Percentiles rank a stretch among this genome's conserved stretches.
Conservation (phyloP, 139 green algal species). For the Ettlia oleoabundans region DNA sequence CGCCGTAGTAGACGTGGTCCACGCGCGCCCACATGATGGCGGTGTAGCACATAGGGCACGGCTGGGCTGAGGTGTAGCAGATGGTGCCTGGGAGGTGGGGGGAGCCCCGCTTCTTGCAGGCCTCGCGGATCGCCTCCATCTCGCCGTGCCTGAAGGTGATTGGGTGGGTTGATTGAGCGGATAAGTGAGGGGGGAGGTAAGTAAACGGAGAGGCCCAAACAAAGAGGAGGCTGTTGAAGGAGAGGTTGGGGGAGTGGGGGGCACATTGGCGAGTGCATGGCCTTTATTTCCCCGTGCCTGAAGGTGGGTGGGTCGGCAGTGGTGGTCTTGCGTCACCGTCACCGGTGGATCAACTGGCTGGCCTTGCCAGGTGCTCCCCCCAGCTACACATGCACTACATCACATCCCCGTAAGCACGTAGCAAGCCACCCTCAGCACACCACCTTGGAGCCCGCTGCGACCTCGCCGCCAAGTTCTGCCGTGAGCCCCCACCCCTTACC, state of each 20-base stretch:
- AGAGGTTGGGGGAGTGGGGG: too few species aligned
- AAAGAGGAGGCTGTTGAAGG: neutral
- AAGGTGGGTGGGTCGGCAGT: too few species aligned
- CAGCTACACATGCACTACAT: too few species aligned
- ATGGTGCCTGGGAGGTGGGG: constrained; percentile 10
- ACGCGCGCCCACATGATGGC: constrained; percentile 45
- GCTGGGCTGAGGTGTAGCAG: neutral
- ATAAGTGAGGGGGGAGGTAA: neutral
- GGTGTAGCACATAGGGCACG: constrained; percentile 48
- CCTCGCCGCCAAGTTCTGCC: too few species aligned
- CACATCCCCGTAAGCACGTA: neutral
- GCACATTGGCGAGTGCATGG: too few species aligned
- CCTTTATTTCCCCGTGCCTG: too few species aligned
- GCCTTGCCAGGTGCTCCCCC: too few species aligned
- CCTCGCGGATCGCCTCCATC: constrained; percentile 32
- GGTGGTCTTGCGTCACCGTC: too few species aligned
- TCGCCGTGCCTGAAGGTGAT: constrained; percentile 38
- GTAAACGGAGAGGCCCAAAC: neutral
- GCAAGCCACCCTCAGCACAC: neutral
- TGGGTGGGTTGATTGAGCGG: too few species aligned
- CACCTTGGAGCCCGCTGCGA: too few species aligned
- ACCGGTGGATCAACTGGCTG: too few species aligned
- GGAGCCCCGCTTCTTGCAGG: constrained; percentile 21
- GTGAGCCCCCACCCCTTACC: too few species aligned
- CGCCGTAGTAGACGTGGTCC: constrained; percentile 39